Percentiles rank a stretch among this genome's conserved stretches.
phyloP scores from a whole-genome alignment of 2,329 filamentous ascomycete genomes.

The Myriosclerotinia curreyana region DNA sequence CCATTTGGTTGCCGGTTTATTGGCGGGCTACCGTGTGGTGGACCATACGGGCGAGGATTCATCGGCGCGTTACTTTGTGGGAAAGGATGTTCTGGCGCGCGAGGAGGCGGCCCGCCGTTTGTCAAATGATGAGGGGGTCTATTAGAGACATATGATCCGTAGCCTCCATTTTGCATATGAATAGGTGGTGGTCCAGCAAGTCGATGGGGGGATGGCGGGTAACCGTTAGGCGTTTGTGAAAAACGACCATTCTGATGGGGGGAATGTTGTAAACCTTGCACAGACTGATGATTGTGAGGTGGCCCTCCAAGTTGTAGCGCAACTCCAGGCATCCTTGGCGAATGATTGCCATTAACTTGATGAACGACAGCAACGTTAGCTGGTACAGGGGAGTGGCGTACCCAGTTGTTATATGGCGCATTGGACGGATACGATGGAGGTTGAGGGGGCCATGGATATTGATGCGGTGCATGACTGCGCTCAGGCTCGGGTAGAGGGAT shows the following conservation, averaged over 20 bases:
- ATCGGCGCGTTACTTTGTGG: constrained; percentile 47
- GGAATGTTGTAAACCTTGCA: constrained; percentile 40
- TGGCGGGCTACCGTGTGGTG: constrained; percentile 35
- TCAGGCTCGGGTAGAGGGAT: constrained; percentile 37
- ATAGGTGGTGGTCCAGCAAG: constrained; percentile 27
- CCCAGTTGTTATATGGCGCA: constrained; percentile 49
- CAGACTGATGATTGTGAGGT: constrained; percentile 30
- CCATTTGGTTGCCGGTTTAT: constrained; percentile 32
- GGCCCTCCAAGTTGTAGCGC: constrained; percentile 29
- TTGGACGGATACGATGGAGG: constrained; percentile 44
- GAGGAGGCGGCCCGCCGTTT: constrained; percentile 42
- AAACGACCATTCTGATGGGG: constrained; percentile 47
- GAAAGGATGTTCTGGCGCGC: constrained; percentile 47
- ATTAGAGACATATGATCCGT: constrained; percentile 36
- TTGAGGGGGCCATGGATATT: constrained; percentile 38
- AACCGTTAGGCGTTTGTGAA: constrained; percentile 46
- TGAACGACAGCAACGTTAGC: constrained; percentile 44
- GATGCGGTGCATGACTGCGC: constrained; percentile 25
- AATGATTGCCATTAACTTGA: constrained; percentile 48
- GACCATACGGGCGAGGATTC: constrained; percentile 43
- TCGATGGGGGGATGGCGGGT: constrained; percentile 39
- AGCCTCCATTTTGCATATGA: constrained; percentile 36
- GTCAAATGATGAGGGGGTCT: constrained; percentile 39
- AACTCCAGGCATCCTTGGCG: constrained; percentile 37
- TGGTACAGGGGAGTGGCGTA: constrained; percentile 50